Evolutionary conservation across 2,329 filamentous ascomycete species (phyloP), one percentile per base, ranked within the genome.

Genomic region (Geosmithia flava): DNA sequence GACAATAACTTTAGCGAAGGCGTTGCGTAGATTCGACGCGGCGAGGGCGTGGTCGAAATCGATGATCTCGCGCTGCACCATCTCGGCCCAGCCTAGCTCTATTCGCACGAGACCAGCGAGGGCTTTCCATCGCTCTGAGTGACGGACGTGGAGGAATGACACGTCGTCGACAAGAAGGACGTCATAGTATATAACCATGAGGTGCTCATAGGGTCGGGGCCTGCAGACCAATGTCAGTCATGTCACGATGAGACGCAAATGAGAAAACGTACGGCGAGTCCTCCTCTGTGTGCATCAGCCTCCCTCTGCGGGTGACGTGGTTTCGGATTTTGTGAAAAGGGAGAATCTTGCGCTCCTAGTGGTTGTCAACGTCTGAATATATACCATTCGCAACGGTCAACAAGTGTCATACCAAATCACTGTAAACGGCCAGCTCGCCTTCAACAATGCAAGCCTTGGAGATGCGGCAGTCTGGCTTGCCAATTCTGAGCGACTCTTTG

Each of bases 271-370:
- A 83, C 74, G 77, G 76, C 0, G 83, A 88, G 59, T 94, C 87
- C 49, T 75, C 68, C 6, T 78, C 71, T 0, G 76, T 82, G 1
- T 85, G 81, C 48, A 94, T 66, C 49, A 79, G 84, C 0, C 70
- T 69, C 1, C 88, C 88, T 44, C 85, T 83, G 41, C 88, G 77
- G 7, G 76, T 72, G 23, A 95, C 77, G 57, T 94, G 84, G 54
- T 87, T 90, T 44, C 88, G 76, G 51, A 95, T 83, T 56, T 87
- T 85, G 55, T 93, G 80, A 55, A 95, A 95, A 1, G 81, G 80
- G 42, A 88, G 66, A 3, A 94, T 80, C 39, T 70, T 75, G 20
- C 74, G 64, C 42, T 83, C 70, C 64, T 78, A 45, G 20, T 6
- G 10, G 40, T 20, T 44, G 42, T 64, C 37, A 63, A 55, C 40